Evolutionary conservation across 2,329 filamentous ascomycete genomes (phyloP), one percentile per base, ranked within the genome.

Genomic region (Exophiala alcalophila): DNA sequence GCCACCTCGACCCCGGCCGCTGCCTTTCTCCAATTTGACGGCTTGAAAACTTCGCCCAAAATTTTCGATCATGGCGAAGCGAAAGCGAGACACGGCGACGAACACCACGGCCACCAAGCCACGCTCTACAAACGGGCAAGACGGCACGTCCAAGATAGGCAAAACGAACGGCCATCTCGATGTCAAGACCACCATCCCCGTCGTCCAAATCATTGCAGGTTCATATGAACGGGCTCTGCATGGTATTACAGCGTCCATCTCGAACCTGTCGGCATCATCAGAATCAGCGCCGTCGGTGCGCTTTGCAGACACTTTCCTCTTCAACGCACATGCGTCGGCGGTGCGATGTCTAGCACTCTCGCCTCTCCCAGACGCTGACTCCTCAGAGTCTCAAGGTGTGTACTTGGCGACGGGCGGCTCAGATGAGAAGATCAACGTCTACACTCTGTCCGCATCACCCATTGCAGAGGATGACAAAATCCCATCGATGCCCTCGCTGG

Each of bases 201-300:
- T 48, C 10, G 74, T 97, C 46, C 92, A 97, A 65, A 83, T 98
- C 54, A 76, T 97, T 47, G 83, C 88, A 5, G 92, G 92, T 33
- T 96, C 90, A 39, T 98, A 98, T 68, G 92, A 98, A 62, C 80
- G 89, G 52, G 81, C 94, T 35, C 77, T 98, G 14, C 92, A 98
- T 64, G 92, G 92, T 47, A 76, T 96, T 57, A 87, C 85, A 5
- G 89, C 85, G n/a, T 80, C 80, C 2, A 71, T 94, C 38, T 71
- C 76, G 16, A 32, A 40, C 19, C 25, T 44, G 10, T 39, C 36
- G 49, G n/a, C n/a, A n/a, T 29, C 50, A 56, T 21, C 49, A 56
- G 49, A 41, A 57, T 16, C 40, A 39, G 4, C 28, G 54, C 24
- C 56, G 2, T 61, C 72, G 11, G 72, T 82, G 40, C 74, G 81